These are phyloP conservation scores for Penicillium manginii DNA, from an alignment of 495 filamentous ascomycete genomes.

Conservation along the genomic window DNA sequence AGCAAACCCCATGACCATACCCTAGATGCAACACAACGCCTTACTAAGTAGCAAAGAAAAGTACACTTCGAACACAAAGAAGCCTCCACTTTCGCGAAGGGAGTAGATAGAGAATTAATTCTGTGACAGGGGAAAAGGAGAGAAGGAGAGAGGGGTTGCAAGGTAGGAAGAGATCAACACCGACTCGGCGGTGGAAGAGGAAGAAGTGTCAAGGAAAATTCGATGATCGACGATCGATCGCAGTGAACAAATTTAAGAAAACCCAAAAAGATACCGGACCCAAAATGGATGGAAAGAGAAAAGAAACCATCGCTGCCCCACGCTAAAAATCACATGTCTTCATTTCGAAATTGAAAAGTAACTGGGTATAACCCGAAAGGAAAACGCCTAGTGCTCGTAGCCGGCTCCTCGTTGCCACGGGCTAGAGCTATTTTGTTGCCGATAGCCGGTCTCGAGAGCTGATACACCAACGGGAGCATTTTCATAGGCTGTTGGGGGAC, in stretches of 20 bases:
- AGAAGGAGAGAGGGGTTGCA: slow-evolving; percentile 10
- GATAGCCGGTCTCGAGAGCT: slow-evolving; percentile 37
- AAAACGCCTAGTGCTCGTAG: slow-evolving; percentile 58
- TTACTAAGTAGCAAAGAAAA: slow-evolving; percentile 34
- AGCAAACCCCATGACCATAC: slow-evolving; percentile 38
- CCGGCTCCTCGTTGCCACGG: slow-evolving; percentile 71
- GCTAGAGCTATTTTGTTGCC: slow-evolving; percentile 60
- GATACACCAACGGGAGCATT: slow-evolving; percentile 36
- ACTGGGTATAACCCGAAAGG: slow-evolving; percentile 21
- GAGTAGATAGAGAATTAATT: slow-evolving; percentile 10
- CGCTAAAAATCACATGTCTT: slow-evolving; percentile 51
- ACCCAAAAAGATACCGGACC: slow-evolving; percentile 22
- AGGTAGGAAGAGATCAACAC: slow-evolving; percentile 11
- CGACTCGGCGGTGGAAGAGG: slow-evolving; percentile 12
- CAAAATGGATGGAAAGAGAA: slow-evolving; percentile 28
- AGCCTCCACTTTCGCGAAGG: not conserved
- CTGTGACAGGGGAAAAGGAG: slow-evolving; percentile 10
- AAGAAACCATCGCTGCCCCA: slow-evolving; percentile 36
- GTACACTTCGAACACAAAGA: slow-evolving; percentile 19
- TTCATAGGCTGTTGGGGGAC: slow-evolving; percentile 40
- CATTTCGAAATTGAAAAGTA: slow-evolving; percentile 35
- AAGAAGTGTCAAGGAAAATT: slow-evolving; percentile 13
- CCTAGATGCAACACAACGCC: slow-evolving; percentile 44
- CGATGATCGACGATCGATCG: slow-evolving; percentile 1
- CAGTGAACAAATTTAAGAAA: slow-evolving; percentile 17